phyloP scores from a whole-genome alignment of 768 basidiomycete genomes.

The Mycena floridula region DNA sequence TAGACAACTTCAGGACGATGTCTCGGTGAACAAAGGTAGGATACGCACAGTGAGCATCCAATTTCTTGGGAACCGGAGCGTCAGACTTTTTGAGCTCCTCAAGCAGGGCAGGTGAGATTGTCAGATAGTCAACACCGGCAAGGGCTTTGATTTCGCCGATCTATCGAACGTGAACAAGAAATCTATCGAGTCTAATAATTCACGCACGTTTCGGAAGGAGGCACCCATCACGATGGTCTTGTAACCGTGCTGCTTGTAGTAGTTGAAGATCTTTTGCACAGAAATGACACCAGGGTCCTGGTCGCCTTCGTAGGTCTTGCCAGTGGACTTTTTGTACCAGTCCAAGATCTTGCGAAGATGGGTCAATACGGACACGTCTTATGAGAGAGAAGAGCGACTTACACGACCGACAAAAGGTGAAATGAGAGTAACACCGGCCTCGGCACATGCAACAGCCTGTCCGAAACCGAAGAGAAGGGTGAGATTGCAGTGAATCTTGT shows the following conservation, averaged over 20 bases:
- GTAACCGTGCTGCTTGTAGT: constrained; percentile 98
- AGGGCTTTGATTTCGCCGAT: constrained; percentile 89
- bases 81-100: constrained; percentile 87
- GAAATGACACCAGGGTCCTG: constrained; percentile 94
- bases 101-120: constrained; percentile 85
- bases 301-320: constrained; percentile 84
- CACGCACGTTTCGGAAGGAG: constrained; percentile 94
- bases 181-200: too few relatives aligned
- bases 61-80: constrained; percentile 76
- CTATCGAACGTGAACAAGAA: constrained; percentile 29
- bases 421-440: constrained; percentile 97
- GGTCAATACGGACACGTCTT: constrained; percentile 7
- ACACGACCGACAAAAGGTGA: constrained; percentile 99
- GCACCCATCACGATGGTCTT: constrained; percentile 99
- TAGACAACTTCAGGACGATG: not conserved
- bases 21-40: constrained; percentile 1
- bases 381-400: constrained; percentile 26
- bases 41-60: constrained; percentile 59
- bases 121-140: constrained; percentile 96
- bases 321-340: constrained; percentile 95
- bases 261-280: constrained; percentile 97
- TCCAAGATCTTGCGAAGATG: constrained; percentile 74
- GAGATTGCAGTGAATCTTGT: constrained; percentile 97
- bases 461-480: constrained; percentile 98
- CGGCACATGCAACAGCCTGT: constrained; percentile 98